Percentiles rank a stretch among this genome's conserved stretches.
phyloP scores from a whole-genome alignment of 2,329 filamentous ascomycete genomes.

The Cercospora citrullina region DNA sequence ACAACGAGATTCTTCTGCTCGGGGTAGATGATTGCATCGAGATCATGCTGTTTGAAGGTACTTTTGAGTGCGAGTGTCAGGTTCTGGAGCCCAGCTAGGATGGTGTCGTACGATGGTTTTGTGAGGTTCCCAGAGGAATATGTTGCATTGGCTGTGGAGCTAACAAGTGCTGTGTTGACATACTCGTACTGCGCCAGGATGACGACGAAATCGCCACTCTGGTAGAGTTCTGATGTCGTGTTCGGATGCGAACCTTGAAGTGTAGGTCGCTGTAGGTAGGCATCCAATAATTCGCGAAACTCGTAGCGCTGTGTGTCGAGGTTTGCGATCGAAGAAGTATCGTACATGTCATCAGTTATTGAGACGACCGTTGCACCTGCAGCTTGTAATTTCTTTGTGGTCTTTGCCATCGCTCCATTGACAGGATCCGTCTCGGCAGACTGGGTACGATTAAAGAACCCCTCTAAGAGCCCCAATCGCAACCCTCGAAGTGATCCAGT shows the following conservation, averaged over 20 bases:
- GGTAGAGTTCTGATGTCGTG: constrained; percentile 54
- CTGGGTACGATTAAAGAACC: constrained; percentile 58
- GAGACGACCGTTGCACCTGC: constrained; percentile 55
- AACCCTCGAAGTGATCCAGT: constrained; percentile 42
- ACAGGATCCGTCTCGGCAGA: constrained; percentile 59
- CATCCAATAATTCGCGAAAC: constrained; percentile 56
- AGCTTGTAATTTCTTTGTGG: constrained; percentile 48
- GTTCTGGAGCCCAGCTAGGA: constrained; percentile 52
- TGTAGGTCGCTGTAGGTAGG: constrained; percentile 54
- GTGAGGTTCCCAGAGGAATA: neutral
- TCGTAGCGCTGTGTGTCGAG: constrained; percentile 64
- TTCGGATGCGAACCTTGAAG: constrained; percentile 47
- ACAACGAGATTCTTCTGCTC: constrained; percentile 66
- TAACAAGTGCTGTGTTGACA: constrained; percentile 53
- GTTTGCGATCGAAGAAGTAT: constrained; percentile 50
- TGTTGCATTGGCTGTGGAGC: constrained; percentile 51
- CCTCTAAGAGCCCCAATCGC: constrained; percentile 54
- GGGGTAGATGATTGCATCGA: constrained; percentile 64
- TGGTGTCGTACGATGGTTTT: constrained; percentile 45
- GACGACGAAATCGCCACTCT: constrained; percentile 56
- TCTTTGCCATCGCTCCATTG: constrained; percentile 53
- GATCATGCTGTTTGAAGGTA: constrained; percentile 51
- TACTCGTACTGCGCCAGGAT: constrained; percentile 60
- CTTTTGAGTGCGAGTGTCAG: constrained; percentile 54
- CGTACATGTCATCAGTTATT: constrained; percentile 53